A percentile compares a stretch with the other conserved stretches of the same genome.
Conservation (phyloP, 257 asterid genomes). For the Agastache rugosa region DNA sequence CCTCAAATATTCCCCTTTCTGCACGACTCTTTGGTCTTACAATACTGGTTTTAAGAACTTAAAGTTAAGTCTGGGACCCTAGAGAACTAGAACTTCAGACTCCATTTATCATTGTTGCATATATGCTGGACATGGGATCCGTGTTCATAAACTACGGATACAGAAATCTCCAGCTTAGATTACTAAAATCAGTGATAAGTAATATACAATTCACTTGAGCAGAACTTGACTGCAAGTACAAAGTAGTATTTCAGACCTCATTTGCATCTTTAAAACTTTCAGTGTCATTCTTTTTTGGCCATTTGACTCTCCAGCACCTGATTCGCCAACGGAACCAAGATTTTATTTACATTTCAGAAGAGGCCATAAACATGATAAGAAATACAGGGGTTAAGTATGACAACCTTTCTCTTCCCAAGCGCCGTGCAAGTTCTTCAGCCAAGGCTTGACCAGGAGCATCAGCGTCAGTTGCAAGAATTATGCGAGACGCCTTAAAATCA, state of each 20-base stretch:
- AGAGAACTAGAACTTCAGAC: background rate
- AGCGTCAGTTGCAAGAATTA: slow-evolving; percentile 94
- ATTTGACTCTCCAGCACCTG: slow-evolving; percentile 98
- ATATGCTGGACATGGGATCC: too few species aligned
- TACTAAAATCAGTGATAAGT: background rate
- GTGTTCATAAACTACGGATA: background rate
- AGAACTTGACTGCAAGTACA: slow-evolving; percentile 8
- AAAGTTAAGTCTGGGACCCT: too few species aligned
- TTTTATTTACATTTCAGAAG: slow-evolving; percentile 4
- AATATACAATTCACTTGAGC: background rate
- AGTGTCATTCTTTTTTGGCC: slow-evolving; percentile 80
- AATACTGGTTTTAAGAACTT: background rate
- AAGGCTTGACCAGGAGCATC: slow-evolving; percentile 96
- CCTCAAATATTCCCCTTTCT: background rate
- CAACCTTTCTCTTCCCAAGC: slow-evolving; percentile 95
- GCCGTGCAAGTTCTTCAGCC: slow-evolving; percentile 98
- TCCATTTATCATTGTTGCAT: background rate
- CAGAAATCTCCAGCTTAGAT: too few species aligned
- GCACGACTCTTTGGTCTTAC: background rate
- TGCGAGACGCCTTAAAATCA: slow-evolving; percentile 80
- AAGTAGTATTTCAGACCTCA: slow-evolving; percentile 61
- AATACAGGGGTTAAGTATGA: slow-evolving; percentile 23
- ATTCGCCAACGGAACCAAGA: slow-evolving; percentile 37
- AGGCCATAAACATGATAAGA: slow-evolving; percentile 15
- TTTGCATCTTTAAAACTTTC: slow-evolving; percentile 89